Evolutionary conservation across 2,329 filamentous ascomycete species (phyloP), one percentile per base, ranked within the genome.

Genomic region (Elsinoe australis): DNA sequence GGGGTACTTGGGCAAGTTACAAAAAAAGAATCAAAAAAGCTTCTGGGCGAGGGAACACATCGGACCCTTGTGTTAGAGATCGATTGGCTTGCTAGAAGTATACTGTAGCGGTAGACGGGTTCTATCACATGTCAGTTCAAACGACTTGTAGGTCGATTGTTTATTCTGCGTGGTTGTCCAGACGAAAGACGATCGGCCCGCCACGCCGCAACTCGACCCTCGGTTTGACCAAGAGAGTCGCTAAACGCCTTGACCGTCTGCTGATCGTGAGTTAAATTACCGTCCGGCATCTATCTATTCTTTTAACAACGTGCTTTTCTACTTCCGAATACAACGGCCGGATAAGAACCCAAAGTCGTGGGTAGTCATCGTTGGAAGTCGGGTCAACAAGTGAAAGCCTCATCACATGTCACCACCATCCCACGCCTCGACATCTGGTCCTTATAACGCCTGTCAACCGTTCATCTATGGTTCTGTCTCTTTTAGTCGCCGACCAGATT

Each of bases 161-260:
- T 44, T 29, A 44, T 44, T 44, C 39, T 21, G 17, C 5, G 32
- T 39, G 12, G 39, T 44, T 44, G 24, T 24, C 39, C 26, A 31
- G 39, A 26, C 24, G n/a, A 26, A 44, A 44, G 12, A 44, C 26
- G 39, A 44, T 44, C 39, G 39, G 39, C 26, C 39, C 39, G 39
- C 39, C 2, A 9, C 10, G 39, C 39, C 39, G 39, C 24, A 19
- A 26, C 15, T 24, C 19, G 24, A 44, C 18, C 24, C 24, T 9
- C 39, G 14, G 39, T 14, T 32, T 19, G 10, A 21, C n/a, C 21
- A 15, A 21, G 17, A 32, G 17, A 14, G 8, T 44, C 15, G 17
- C 14, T 3, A 15, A 12, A 44, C 28, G 39, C 39, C n/a, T 32
- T 21, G 39, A 18, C 39, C 39, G 28, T 44, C 39, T 44, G 39